Percentiles rank a stretch among this genome's conserved stretches.
Conservation (phyloP, 495 filamentous ascomycete species). For the Halenospora varia region DNA sequence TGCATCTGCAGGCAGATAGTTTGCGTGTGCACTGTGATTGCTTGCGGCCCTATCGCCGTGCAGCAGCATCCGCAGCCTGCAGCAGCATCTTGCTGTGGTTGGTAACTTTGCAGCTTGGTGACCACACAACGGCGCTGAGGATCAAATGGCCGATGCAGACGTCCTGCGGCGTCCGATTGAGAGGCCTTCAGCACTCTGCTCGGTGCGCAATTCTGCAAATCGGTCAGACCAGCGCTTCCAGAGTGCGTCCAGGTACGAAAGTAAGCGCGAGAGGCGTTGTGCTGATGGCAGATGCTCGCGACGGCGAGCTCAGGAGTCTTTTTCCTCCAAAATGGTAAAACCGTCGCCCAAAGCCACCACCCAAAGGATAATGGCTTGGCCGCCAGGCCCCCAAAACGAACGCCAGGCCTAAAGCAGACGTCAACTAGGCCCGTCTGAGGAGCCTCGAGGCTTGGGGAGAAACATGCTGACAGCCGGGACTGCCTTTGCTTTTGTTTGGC, state of each 20-base stretch:
- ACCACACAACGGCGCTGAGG: neutral
- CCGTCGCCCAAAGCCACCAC: neutral
- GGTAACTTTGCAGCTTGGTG: neutral
- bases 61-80: constrained; percentile 19
- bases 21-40: constrained; percentile 4
- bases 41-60: constrained; percentile 10
- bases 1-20: constrained; percentile 10
- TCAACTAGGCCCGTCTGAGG: neutral
- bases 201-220: neutral
- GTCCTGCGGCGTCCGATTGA: neutral
- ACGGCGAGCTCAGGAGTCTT: no score
- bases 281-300: no score
- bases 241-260: no score
- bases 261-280: no score
- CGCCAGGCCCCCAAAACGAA: neutral
- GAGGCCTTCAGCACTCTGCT: neutral
- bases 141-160: neutral
- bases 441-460: neutral
- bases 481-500: neutral
- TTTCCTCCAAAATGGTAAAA: no score
- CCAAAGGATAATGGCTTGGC: neutral
- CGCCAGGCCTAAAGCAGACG: neutral
- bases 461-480: neutral
- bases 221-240: no score
- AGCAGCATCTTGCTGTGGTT: neutral